A percentile compares a stretch with the other conserved stretches of the same genome.
phyloP scores from a whole-genome alignment of 2,329 filamentous ascomycete species.

The Stachybotrys chlorohalonatus region DNA sequence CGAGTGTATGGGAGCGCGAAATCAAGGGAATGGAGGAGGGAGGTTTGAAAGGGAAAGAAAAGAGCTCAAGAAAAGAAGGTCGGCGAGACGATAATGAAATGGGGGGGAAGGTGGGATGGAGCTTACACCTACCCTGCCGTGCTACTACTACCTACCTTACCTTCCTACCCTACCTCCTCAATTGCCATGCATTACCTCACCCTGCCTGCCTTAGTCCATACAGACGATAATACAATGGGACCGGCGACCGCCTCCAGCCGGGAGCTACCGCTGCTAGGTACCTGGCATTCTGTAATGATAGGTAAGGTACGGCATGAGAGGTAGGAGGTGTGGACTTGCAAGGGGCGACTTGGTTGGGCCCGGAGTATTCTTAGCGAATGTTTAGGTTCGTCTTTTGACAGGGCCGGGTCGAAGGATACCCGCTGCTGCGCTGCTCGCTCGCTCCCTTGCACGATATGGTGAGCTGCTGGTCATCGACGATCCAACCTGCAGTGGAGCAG shows the following conservation, averaged over 20 bases:
- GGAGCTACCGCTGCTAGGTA: neutral
- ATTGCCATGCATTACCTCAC: neutral
- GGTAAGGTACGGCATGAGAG: too few species aligned
- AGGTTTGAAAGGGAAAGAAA: slow-evolving; percentile 6
- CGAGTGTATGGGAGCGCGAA: slow-evolving; percentile 6
- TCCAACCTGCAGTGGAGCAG: neutral
- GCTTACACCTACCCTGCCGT: neutral
- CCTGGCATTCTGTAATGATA: neutral
- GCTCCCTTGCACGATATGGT: too few species aligned
- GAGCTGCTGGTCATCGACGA: neutral
- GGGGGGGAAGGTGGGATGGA: neutral
- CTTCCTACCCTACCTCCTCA: neutral
- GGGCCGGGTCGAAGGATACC: too few species aligned
- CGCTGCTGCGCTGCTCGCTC: too few species aligned
- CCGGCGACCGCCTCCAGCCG: neutral
- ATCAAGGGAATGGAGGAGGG: slow-evolving; percentile 1
- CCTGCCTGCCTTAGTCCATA: neutral
- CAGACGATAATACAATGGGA: neutral
- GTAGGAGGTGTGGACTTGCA: neutral
- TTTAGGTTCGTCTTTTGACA: too few species aligned
- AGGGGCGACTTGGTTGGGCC: neutral
- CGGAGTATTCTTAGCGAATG: neutral
- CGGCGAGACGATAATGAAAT: neutral
- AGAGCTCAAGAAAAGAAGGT: neutral
- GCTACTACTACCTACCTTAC: neutral